Conservation (phyloP, 2,329 filamentous ascomycete species). For the Cladosporium austrohemisphaericum region DNA sequence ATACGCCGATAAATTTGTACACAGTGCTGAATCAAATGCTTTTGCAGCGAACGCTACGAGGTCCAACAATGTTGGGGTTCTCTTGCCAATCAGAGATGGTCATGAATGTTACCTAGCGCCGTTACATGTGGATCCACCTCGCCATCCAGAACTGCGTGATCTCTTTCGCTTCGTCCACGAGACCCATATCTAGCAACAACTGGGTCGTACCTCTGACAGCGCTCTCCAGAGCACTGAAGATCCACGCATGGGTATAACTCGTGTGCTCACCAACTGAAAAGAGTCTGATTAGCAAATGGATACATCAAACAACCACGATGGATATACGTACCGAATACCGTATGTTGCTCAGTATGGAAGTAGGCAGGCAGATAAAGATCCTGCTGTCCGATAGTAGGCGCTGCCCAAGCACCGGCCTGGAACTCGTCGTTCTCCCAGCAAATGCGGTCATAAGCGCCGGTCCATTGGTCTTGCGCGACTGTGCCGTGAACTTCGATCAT, state of each 20-base stretch:
- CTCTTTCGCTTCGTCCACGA: slow-evolving; percentile 67
- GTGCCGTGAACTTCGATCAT: slow-evolving; percentile 66
- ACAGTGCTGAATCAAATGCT: too few relatives aligned
- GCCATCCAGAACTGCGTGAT: slow-evolving; percentile 66
- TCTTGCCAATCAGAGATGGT: too few relatives aligned
- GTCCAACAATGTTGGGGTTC: too few relatives aligned
- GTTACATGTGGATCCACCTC: slow-evolving; percentile 53
- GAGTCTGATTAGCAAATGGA: not conserved
- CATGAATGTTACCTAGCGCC: too few relatives aligned
- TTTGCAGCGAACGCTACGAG: too few relatives aligned
- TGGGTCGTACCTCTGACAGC: slow-evolving; percentile 64
- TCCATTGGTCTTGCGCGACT: slow-evolving; percentile 58
- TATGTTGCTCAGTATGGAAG: slow-evolving; percentile 64
- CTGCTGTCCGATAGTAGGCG: slow-evolving; percentile 59
- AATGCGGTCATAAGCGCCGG: slow-evolving; percentile 60
- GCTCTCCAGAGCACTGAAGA: slow-evolving; percentile 63
- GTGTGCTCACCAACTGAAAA: slow-evolving; percentile 55
- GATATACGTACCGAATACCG: slow-evolving; percentile 51
- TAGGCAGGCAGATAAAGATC: slow-evolving; percentile 69
- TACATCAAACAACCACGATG: not conserved
- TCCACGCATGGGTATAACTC: slow-evolving; percentile 69
- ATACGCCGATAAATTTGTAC: too few relatives aligned
- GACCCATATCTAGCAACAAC: slow-evolving; percentile 59
- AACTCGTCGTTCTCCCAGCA: slow-evolving; percentile 64
- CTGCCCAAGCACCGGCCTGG: slow-evolving; percentile 60